phyloP scores from a whole-genome alignment of 352 stramenopile genomes.

The Phytophthora boehmeriae region DNA sequence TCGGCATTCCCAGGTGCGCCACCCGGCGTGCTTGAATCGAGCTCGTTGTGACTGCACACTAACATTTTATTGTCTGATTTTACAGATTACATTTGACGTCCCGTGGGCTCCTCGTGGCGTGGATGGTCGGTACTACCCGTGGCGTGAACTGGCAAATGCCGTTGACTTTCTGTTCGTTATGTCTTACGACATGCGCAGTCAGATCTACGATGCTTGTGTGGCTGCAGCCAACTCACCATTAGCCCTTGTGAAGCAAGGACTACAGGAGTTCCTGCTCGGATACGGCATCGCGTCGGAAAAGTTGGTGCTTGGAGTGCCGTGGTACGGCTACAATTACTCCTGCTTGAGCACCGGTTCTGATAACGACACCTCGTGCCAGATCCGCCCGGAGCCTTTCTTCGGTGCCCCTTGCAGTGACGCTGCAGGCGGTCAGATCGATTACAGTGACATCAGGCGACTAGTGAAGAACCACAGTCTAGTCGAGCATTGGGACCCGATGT shows the following conservation, averaged over 20 bases:
- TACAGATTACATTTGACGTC: constrained; percentile 84
- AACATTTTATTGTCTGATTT: neutral
- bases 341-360: constrained; percentile 35
- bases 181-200: constrained; percentile 93
- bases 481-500: constrained; percentile 59
- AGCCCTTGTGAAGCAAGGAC: constrained; percentile 69
- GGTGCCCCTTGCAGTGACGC: constrained; percentile 81
- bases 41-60: constrained; percentile 2
- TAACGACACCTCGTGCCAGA: constrained; percentile 28
- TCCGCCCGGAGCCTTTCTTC: constrained; percentile 58
- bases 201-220: constrained; percentile 91
- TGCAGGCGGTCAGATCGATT: constrained; percentile 67
- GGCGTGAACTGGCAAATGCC: constrained; percentile 62
- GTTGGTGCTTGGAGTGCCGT: constrained; percentile 90
- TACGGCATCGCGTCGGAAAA: constrained; percentile 67
- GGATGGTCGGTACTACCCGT: constrained; percentile 87
- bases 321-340: constrained; percentile 91
- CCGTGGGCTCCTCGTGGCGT: constrained; percentile 78
- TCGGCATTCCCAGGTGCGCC: constrained; percentile 59
- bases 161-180: constrained; percentile 92
- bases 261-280: constrained; percentile 78
- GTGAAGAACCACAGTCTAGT: constrained; percentile 26
- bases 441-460: constrained; percentile 51
- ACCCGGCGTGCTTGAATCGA: neutral
- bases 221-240: constrained; percentile 85